Evolutionary conservation across 208 protist species (phyloP), one percentile per base, ranked within the genome.

Genomic region (Angomonas deanei): DNA sequence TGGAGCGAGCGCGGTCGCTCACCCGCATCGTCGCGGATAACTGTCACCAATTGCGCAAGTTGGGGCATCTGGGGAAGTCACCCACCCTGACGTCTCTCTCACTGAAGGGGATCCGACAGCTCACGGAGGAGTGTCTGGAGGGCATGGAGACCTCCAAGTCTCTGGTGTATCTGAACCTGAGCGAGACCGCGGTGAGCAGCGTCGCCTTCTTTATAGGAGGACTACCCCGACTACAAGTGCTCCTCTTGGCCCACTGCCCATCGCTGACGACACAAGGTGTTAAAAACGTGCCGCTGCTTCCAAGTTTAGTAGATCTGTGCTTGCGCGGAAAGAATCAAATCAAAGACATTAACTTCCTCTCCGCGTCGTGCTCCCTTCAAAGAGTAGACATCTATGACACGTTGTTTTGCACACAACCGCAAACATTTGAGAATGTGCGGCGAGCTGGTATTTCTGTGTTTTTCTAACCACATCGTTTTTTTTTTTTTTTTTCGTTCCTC

Each of bases 111-210:
- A 71, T 68, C 27, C 33, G 39, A 5, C 62, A 57, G 3, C 66
- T 88, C 23, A 70, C 68, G 1, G 50, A 39, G 27, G 69, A 66
- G 21, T 69, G 77, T 6, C 31, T 82, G 38, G 27, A 56, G 36
- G 77, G 77, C 0, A 31, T 88, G 8, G 77, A 84, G 61, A 32
- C 19, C 30, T 74, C 66, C 49, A 13, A 54, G 17, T 60, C 39
- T 11, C 65, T 88, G 24, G 38, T 61, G 46, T 78, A 82, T 60
- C 64, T 87, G 19, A 64, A 83, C 57, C 68, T 87, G 26, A 50
- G 74, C 23, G 75, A 63, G 23, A 78, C 68, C 4, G 65, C 62
- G 8, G 71, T 87, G 28, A 31, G 66, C 28, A 67, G 73, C 23
- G 67, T 79, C 19, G 63, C 38, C 13, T 46, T 70, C 5, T 64